phyloP scores from a whole-genome alignment of 305 asterid species.

The Fraxinus sp. region DNA sequence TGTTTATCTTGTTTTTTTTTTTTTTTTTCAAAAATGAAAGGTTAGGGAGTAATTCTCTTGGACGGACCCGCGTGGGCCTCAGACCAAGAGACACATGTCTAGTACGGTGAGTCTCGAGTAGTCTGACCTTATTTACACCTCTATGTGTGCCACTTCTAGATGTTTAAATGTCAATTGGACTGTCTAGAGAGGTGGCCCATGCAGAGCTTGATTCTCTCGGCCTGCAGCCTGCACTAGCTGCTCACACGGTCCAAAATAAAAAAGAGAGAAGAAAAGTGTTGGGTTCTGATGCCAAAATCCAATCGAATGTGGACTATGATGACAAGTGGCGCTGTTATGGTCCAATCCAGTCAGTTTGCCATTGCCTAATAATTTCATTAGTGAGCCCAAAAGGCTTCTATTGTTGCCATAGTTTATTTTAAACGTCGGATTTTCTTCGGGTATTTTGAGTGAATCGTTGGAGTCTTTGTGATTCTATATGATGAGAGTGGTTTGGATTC shows the following conservation, averaged over 20 bases:
- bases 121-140: not conserved
- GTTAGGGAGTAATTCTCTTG: not conserved
- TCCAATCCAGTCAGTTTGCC: not conserved
- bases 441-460: not conserved
- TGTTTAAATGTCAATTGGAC: not conserved
- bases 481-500: not conserved
- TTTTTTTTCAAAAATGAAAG: not conserved
- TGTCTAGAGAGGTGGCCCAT: not conserved
- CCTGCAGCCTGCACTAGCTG: not conserved
- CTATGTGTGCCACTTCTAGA: not conserved
- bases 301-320: not conserved
- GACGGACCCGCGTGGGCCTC: not conserved
- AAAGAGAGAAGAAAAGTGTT: not conserved
- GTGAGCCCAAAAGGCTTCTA: not conserved
- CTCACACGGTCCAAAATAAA: not conserved
- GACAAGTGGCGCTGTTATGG: not conserved
- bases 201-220: not conserved
- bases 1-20: not conserved
- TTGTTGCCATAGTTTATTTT: not conserved
- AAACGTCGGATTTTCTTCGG: not conserved
- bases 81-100: not conserved
- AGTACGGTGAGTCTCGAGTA: not conserved
- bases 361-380: not conserved
- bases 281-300: not conserved
- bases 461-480: not conserved